Evolutionary conservation across 2,329 filamentous ascomycete genomes (phyloP).

Genomic region (Diaporthe ilicicola): DNA sequence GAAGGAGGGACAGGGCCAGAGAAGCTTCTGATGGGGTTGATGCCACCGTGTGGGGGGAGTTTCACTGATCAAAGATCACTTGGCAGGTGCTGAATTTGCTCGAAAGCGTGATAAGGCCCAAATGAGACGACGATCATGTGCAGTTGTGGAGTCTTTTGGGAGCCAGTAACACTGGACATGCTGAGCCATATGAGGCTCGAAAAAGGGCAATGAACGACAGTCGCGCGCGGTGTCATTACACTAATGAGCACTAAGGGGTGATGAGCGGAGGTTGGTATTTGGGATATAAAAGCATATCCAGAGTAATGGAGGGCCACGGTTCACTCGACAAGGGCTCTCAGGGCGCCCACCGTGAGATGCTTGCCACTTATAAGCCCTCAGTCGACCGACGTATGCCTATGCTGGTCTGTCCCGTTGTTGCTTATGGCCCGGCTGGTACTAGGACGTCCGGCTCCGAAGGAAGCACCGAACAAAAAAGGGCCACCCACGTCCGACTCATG

Average conservation of each 20-base stretch:
- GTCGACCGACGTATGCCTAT: background rate
- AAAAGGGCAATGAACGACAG: conserved; percentile 9
- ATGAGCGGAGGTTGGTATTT: background rate
- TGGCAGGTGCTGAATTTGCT: conserved; percentile 21
- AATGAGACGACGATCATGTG: conserved; percentile 21
- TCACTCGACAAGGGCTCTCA: background rate
- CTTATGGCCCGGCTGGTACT: background rate
- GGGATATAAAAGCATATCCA: background rate
- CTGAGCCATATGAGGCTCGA: conserved; percentile 1
- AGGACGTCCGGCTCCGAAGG: conserved; percentile 8
- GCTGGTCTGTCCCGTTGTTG: conserved; percentile 10
- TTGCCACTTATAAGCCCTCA: background rate
- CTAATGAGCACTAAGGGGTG: conserved; percentile 9
- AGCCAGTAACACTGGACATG: conserved; percentile 18
- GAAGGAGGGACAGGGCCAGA: background rate
- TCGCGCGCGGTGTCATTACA: conserved; percentile 21
- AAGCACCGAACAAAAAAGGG: conserved; percentile 1
- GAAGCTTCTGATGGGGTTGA: background rate
- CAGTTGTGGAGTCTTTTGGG: conserved; percentile 8
- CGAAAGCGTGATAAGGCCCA: conserved; percentile 14
- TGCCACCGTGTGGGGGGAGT: background rate
- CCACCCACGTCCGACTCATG: conserved; percentile 20
- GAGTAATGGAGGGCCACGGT: background rate
- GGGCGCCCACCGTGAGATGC: background rate
- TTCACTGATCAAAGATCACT: conserved; percentile 9